Conservation (phyloP, 1,139 yeast genomes). For the Saccharomycopsis crataegensis region DNA sequence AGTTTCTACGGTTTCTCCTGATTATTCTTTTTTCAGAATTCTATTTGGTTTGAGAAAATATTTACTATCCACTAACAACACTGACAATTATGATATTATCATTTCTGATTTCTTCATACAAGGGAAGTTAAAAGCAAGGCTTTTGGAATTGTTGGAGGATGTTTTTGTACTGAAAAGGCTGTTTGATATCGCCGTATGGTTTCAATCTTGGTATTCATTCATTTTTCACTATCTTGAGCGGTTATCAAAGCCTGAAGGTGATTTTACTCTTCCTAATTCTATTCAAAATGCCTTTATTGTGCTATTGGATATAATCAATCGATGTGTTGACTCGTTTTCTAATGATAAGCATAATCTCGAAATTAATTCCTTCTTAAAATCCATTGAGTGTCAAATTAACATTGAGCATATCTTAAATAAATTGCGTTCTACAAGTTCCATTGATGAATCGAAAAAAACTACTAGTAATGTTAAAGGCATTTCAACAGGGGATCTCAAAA, state of each 20-base stretch:
- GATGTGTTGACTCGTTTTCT: neutral
- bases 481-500: constrained; percentile 27
- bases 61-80: neutral
- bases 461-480: constrained; percentile 20
- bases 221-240: neutral
- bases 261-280: neutral
- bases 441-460: constrained; percentile 1
- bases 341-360: neutral
- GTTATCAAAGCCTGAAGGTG: neutral
- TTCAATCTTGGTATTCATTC: constrained; percentile 1
- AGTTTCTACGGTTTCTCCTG: neutral
- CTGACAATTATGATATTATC: neutral
- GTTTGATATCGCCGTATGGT: constrained; percentile 2
- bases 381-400: neutral
- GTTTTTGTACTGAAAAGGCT: neutral
- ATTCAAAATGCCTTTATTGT: neutral
- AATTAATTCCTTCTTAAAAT: neutral
- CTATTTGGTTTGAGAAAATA: constrained; percentile 5
- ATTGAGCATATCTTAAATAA: neutral
- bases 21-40: constrained; percentile 5
- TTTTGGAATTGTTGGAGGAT: neutral
- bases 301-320: constrained; percentile 3
- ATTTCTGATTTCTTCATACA: constrained; percentile 9
- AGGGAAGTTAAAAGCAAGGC: neutral
- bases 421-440: neutral